phyloP scores from a whole-genome alignment of 306 rosid species.

The Castanea mollissima region DNA sequence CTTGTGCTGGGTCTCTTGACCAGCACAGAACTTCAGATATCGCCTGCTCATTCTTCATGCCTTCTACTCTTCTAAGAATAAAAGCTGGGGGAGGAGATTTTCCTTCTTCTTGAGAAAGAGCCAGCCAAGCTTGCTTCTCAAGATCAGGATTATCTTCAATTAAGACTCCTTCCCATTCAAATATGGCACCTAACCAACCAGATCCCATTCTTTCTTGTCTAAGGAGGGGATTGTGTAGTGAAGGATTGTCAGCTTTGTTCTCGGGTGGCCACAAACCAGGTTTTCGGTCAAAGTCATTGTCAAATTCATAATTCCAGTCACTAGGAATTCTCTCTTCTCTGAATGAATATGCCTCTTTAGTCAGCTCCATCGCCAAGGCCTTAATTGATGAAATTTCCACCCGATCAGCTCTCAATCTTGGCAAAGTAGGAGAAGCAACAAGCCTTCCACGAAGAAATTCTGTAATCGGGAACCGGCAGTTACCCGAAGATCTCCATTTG shows the following conservation, averaged over 20 bases:
- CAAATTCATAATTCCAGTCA: slow-evolving; percentile 50
- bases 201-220: slow-evolving; percentile 96
- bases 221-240: slow-evolving; percentile 79
- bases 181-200: slow-evolving; percentile 94
- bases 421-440: slow-evolving; percentile 39
- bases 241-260: slow-evolving; percentile 78
- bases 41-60: slow-evolving; percentile 95
- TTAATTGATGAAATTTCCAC: slow-evolving; percentile 38
- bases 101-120: slow-evolving; percentile 84
- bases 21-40: slow-evolving; percentile 97
- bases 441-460: slow-evolving; percentile 55
- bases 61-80: slow-evolving; percentile 73
- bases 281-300: slow-evolving; percentile 54
- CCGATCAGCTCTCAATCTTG: slow-evolving; percentile 34
- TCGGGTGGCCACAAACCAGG: slow-evolving; percentile 86
- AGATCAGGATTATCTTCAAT: slow-evolving; percentile 77
- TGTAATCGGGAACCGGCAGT: slow-evolving; percentile 31
- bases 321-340: slow-evolving; percentile 64
- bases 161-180: slow-evolving; percentile 96
- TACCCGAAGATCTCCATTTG: slow-evolving; percentile 46
- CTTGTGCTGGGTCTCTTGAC: slow-evolving; percentile 74
- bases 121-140: slow-evolving; percentile 87
- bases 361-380: slow-evolving; percentile 75
- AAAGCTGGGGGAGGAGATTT: slow-evolving; percentile 77
- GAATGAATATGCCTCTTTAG: slow-evolving; percentile 68